A percentile compares a stretch with the other conserved stretches of the same genome.
These are phyloP conservation scores for Tylopilus vinaceipallidus DNA, from an alignment of 768 basidiomycete genomes.

Conservation along the genomic window DNA sequence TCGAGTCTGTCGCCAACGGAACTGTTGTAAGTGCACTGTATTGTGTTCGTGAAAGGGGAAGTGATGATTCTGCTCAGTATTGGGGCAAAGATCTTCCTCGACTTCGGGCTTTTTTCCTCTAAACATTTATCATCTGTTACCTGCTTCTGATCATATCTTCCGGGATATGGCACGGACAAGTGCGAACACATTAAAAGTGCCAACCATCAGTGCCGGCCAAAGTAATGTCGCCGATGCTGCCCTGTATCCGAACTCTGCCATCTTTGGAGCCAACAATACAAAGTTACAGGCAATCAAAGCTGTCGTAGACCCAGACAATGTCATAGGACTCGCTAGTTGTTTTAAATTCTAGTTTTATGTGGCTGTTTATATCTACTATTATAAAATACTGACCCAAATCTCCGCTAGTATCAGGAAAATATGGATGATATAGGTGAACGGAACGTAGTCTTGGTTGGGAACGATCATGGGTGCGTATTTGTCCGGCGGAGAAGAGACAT, in stretches of 20 bases:
- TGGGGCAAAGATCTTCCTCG: not conserved
- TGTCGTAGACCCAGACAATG: conserved; percentile 47
- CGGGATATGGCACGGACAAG: conserved; percentile 38
- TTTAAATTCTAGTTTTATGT: conserved; percentile 41
- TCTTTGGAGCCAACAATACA: conserved; percentile 40
- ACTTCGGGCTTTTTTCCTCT: conserved; percentile 12
- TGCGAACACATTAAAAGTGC: conserved; percentile 34
- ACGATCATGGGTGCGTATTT: conserved; percentile 10
- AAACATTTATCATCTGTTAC: conserved; percentile 38
- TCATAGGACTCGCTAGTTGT: conserved; percentile 60
- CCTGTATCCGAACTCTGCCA: conserved; percentile 56
- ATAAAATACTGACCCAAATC: not conserved
- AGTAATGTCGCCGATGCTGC: conserved; percentile 32
- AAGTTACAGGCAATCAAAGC: conserved; percentile 39
- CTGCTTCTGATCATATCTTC: conserved; percentile 15
- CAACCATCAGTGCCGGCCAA: conserved; percentile 45
- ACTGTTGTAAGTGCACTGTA: conserved; percentile 11
- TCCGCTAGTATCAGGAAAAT: not conserved
- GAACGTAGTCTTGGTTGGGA: not conserved
- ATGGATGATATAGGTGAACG: not conserved
- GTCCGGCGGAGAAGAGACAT: conserved; percentile 13
- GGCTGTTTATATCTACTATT: not conserved
- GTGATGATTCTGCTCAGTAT: not conserved
- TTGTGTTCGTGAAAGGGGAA: too few relatives aligned
- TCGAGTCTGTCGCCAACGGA: conserved; percentile 12